Conservation (phyloP, 1,284 basidiomycete species). For the Leccinum pachyderme region DNA sequence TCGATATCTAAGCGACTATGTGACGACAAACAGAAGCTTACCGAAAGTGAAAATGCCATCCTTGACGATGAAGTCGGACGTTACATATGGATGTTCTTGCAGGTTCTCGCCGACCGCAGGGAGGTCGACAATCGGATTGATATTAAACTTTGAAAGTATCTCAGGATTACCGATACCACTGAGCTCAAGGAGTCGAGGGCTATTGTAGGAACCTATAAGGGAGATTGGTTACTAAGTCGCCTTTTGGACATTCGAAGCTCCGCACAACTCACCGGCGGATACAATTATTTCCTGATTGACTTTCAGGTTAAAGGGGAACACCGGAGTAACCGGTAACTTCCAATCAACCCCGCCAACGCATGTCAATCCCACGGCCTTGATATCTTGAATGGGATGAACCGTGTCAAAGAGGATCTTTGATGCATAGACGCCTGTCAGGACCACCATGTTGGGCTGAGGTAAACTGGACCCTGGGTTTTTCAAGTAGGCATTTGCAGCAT, state of each 20-base stretch:
- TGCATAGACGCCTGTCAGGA: conserved; percentile 10
- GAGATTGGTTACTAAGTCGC: not conserved
- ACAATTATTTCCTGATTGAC: conserved; percentile 14
- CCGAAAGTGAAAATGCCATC: conserved; percentile 18
- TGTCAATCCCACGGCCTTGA: conserved; percentile 11
- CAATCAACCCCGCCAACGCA: conserved; percentile 18
- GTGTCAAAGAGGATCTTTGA: conserved; percentile 15
- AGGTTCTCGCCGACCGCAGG: conserved; percentile 21
- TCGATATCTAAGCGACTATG: not conserved
- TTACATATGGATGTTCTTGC: conserved; percentile 16
- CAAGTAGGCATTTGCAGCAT: conserved; percentile 21
- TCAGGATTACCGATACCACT: conserved; percentile 15
- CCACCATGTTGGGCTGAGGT: conserved; percentile 18
- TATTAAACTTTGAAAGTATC: conserved; percentile 18
- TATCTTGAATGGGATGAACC: not conserved
- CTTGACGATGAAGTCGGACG: conserved; percentile 19
- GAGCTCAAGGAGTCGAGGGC: conserved; percentile 21
- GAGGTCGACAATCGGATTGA: conserved; percentile 12
- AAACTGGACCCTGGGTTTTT: conserved; percentile 8
- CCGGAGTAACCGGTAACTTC: not conserved
- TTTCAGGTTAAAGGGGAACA: conserved; percentile 6
- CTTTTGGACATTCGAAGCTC: not conserved
- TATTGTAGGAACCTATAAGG: conserved; percentile 15
- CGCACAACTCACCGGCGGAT: conserved; percentile 10
- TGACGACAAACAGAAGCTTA: conserved; percentile 1